Base-by-base conservation (phyloP, 495 filamentous ascomycete species). In the Tetracladium setigerum region DNA sequence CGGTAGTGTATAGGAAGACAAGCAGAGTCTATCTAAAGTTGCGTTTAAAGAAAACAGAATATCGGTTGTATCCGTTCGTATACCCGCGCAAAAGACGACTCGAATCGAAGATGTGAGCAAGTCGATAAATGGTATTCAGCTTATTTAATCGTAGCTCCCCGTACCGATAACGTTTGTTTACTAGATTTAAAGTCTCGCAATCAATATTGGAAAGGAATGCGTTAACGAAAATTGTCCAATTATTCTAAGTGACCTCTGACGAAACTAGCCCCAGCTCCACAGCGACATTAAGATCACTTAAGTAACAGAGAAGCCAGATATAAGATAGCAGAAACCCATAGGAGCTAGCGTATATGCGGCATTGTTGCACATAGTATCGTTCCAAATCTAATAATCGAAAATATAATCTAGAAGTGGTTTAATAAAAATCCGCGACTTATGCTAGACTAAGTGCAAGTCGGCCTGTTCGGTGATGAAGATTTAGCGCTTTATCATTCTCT, bases 371-470 rank as follows among this genome's bases (percentile, higher is more conserved):
- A 74, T 47, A 24, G 62, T 27, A 1, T 44, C 8, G 10, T 46
- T 7, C 70, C 74, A 81, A 54, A 79, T 76, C 1, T 50, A 54
- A 11, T 57, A 35, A 2, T 58, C 59, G 11, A 73, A 63, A 1
- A 82, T 64, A 50, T 64, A 79, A 4, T 41, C 7, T 0, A 77
- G 79, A 0, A 82, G 46, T 0, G 78, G 78, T 43, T 81, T 83
- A 44, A 82, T 58, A 57, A 67, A 80, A 15, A 81, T 70, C 1
- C 56, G 44, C 9, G 62, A 45, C 15, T 72, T 53, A 27, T 54
- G 47, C 78, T 76, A 84, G 12, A 79, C 62, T 0, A 82, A 64
- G 45, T 84, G 79, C 7, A 82, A 57, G 6, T 68, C 59, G 0
- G 67, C 60, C 17, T 72, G 46, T 41, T 84, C 77, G 5, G 61